Percentiles rank a stretch among this genome's conserved stretches.
Conservation (phyloP, 2,329 filamentous ascomycete genomes). For the Aspergillus sergii region DNA sequence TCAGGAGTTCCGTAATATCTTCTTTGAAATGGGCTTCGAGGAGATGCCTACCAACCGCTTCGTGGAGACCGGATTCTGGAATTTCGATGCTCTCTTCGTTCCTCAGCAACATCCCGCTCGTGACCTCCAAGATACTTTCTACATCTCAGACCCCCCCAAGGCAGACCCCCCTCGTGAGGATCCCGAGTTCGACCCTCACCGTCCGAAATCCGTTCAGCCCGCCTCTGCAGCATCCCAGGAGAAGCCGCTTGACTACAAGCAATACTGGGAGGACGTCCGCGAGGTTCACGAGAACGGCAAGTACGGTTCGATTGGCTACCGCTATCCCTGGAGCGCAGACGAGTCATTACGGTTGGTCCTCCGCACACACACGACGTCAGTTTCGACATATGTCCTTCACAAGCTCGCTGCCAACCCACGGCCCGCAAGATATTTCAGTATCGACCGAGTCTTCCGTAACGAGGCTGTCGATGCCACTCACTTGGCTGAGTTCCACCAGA, state of each 20-base stretch:
- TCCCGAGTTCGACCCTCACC: conserved; percentile 45
- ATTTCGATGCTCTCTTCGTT: conserved; percentile 95
- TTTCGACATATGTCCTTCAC: conserved; percentile 87
- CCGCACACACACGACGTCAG: conserved; percentile 92
- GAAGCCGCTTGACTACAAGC: conserved; percentile 67
- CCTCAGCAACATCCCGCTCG: conserved; percentile 97
- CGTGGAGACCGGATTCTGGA: conserved; percentile 98
- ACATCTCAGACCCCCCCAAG: conserved; percentile 83
- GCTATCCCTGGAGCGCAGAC: conserved; percentile 88
- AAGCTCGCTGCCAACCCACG: conserved; percentile 82
- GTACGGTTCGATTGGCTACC: conserved; percentile 93
- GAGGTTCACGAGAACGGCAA: conserved; percentile 88
- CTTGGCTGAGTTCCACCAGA: conserved; percentile 96
- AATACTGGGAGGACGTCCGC: conserved; percentile 86
- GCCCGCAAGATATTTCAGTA: conserved; percentile 95
- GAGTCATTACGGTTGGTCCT: conserved; percentile 87
- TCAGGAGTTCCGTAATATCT: conserved; percentile 93
- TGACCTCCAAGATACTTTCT: conserved; percentile 97
- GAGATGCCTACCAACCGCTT: conserved; percentile 96
- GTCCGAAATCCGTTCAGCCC: conserved; percentile 41
- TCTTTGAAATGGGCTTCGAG: conserved; percentile 98
- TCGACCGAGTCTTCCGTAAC: conserved; percentile 97
- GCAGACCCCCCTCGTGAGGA: conserved; percentile 70
- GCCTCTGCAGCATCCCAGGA: conserved; percentile 52
- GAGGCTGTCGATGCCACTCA: conserved; percentile 97